phyloP scores from a whole-genome alignment of 306 rosid species.

The Ormosia semicastrata region DNA sequence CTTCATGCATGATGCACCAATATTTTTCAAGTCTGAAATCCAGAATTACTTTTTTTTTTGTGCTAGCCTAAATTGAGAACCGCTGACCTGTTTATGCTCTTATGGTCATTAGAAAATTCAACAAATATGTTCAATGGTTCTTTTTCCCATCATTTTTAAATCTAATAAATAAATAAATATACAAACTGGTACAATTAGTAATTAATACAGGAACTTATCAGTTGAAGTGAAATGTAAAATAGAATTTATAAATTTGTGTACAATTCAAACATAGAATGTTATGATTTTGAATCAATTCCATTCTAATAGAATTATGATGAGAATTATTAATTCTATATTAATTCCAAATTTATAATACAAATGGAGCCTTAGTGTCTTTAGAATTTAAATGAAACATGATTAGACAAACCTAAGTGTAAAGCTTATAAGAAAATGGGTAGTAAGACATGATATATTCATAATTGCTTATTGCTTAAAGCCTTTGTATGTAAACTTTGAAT shows the following conservation, averaged over 20 bases:
- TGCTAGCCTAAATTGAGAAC: not conserved
- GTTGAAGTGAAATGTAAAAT: not conserved
- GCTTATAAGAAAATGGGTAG: not conserved
- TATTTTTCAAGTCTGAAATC: not conserved
- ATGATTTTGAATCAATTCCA: not conserved
- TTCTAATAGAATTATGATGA: not conserved
- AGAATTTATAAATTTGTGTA: not conserved
- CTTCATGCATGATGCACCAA: not conserved
- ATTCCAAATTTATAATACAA: conserved; percentile 1
- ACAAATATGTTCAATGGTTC: not conserved
- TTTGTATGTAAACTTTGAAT: not conserved
- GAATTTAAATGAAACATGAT: not conserved
- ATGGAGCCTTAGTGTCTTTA: not conserved
- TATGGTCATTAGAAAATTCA: not conserved
- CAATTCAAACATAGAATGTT: not conserved
- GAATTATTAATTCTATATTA: not conserved
- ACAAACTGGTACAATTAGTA: not conserved
- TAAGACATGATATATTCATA: not conserved
- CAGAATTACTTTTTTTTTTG: not conserved
- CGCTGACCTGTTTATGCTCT: not conserved
- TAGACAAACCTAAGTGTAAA: not conserved
- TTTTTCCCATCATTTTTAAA: not conserved
- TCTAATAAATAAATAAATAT: not conserved
- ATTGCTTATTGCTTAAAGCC: not conserved
- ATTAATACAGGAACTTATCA: not conserved